These are phyloP conservation scores for Corylus avellana DNA, from an alignment of 306 rosid species.

Conservation along the genomic window DNA sequence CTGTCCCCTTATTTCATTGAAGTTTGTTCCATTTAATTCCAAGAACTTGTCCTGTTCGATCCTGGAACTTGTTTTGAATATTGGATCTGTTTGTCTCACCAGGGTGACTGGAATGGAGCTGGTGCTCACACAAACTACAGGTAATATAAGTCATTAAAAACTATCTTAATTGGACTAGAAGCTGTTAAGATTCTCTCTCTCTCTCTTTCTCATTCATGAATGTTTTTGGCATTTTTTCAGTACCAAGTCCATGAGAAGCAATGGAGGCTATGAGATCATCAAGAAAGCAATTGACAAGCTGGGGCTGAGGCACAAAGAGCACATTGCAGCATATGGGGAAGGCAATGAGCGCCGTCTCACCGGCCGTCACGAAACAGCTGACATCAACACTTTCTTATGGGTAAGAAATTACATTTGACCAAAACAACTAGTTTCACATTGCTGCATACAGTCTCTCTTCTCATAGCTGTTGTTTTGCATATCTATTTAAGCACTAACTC, in stretches of 20 bases:
- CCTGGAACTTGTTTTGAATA: conserved; percentile 4
- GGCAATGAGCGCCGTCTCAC: conserved; percentile 94
- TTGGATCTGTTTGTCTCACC: not conserved
- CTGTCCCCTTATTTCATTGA: not conserved
- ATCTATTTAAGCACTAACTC: not conserved
- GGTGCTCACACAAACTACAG: conserved; percentile 98
- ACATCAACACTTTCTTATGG: conserved; percentile 86
- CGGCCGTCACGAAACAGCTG: conserved; percentile 85
- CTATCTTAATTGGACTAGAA: not conserved
- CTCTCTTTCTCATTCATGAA: not conserved
- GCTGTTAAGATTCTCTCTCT: not conserved
- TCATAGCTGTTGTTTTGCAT: not conserved
- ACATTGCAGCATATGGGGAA: conserved; percentile 93
- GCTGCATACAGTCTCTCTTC: not conserved
- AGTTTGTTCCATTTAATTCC: not conserved
- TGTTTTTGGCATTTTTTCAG: conserved; percentile 36
- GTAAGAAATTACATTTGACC: conserved; percentile 34
- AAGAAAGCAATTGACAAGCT: conserved; percentile 78
- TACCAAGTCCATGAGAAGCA: conserved; percentile 77
- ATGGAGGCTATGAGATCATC: conserved; percentile 83
- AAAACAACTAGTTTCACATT: not conserved
- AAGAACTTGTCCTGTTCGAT: not conserved
- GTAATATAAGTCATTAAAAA: conserved; percentile 28
- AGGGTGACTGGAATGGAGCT: conserved; percentile 99
- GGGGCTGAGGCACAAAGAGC: conserved; percentile 70